Evolutionary conservation across 441 rosid species (phyloP).

Genomic region (Kokia cookei): DNA sequence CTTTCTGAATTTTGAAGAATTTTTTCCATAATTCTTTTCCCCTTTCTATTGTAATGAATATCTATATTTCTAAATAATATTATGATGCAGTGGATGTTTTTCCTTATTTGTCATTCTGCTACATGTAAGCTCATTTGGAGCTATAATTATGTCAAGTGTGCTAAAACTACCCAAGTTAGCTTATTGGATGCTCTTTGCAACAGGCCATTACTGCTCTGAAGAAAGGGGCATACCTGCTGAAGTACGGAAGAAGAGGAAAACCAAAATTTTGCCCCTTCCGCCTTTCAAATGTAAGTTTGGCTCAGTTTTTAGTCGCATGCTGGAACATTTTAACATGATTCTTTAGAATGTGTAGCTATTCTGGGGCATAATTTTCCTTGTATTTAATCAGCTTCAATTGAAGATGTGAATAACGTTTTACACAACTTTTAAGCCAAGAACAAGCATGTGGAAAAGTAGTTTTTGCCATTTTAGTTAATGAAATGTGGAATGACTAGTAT

Average conservation of each 20-base stretch:
- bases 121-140: constrained; percentile 3
- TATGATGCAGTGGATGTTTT: neutral
- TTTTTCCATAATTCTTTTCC: neutral
- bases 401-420: neutral
- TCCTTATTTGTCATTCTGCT: constrained; percentile 4
- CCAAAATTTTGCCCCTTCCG: constrained; percentile 98
- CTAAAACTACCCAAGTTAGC: constrained; percentile 19
- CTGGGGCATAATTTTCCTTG: neutral
- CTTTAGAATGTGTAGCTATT: neutral
- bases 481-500: neutral
- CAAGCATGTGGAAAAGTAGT: neutral
- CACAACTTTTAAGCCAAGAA: neutral
- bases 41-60: neutral
- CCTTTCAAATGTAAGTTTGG: constrained; percentile 81
- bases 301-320: neutral
- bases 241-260: constrained; percentile 97
- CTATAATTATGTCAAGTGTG: constrained; percentile 14
- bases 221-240: constrained; percentile 91
- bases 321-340: neutral
- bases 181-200: constrained; percentile 33
- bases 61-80: neutral
- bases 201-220: constrained; percentile 97
- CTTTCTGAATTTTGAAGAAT: neutral
- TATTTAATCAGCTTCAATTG: neutral
- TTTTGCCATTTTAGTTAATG: neutral